Evolutionary conservation across 768 basidiomycete species (phyloP).

Genomic region (Hygrocybe punicea): DNA sequence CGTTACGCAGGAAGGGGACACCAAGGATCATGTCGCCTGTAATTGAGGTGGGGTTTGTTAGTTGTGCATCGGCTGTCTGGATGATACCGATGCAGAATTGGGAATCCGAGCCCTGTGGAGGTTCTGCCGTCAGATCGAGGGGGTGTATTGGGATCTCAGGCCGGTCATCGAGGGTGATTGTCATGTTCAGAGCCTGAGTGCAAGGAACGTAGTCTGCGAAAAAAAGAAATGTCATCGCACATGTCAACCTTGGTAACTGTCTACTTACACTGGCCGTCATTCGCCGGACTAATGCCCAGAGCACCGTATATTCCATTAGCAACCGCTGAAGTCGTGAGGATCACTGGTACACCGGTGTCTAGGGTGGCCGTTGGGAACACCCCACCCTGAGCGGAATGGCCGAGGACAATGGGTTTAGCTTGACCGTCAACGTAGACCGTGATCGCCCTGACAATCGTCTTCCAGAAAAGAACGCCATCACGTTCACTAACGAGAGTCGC

Average conservation of each 20-base stretch:
- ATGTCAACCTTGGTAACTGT: not conserved
- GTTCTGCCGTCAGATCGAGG: constrained; percentile 61
- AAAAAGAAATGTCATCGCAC: constrained; percentile 6
- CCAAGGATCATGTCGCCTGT: constrained; percentile 74
- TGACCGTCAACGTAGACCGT: constrained; percentile 56
- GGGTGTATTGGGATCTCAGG: constrained; percentile 64
- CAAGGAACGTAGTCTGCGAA: constrained; percentile 71
- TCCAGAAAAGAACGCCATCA: constrained; percentile 57
- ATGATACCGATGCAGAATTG: constrained; percentile 63
- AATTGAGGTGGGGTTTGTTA: constrained; percentile 33
- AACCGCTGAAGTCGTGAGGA: constrained; percentile 55
- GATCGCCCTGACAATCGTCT: constrained; percentile 52
- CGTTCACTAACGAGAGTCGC: constrained; percentile 41
- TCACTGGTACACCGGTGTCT: constrained; percentile 67
- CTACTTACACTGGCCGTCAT: constrained; percentile 62
- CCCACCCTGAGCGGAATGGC: constrained; percentile 37
- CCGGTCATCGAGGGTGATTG: constrained; percentile 60
- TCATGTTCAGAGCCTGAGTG: constrained; percentile 64
- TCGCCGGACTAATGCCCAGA: constrained; percentile 54
- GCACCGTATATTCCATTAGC: constrained; percentile 80
- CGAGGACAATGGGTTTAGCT: constrained; percentile 39
- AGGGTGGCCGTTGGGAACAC: constrained; percentile 61
- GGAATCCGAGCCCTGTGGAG: constrained; percentile 41
- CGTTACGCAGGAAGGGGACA: constrained; percentile 72
- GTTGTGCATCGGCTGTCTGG: constrained; percentile 48